Evolutionary conservation across 2,329 filamentous ascomycete genomes (phyloP), one percentile per base, ranked within the genome.

Genomic region (Fusarium armeniacum): DNA sequence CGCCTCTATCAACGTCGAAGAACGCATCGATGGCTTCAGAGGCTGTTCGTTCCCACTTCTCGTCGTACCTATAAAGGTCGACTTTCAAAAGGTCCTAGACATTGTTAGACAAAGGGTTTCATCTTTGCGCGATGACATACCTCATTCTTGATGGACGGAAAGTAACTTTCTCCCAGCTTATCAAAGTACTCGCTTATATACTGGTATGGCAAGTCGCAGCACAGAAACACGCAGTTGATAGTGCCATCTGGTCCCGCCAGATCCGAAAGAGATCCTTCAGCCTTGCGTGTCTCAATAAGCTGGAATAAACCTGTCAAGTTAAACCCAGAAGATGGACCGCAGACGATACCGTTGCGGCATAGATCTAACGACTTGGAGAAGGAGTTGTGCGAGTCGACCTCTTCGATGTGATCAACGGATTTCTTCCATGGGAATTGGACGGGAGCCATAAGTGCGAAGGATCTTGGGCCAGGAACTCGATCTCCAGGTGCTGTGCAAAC

Each of bases 121-220:
- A 18, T 53, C 9, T 11, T n/a, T 46, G 4, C 13, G 2, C 10
- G 0, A 15, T 2, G 8, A 52, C 35, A 6, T 18, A 79, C 80
- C 67, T 85, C 80, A n/a, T 80, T 80, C 24, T 77, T 76, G 35
- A 88, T 86, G 0, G 81, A 75, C 4, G 81, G 83, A 71, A 89
- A 89, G 47, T 84, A 76, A 3, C 79, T 77, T 2, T 79, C 68
- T 3, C 80, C 82, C 13, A 89, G 78, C 69, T 87, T 88, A 28
- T 85, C 80, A 68, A 89, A 90, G 71, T 90, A 90, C 67, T 86
- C 85, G 26, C 83, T 79, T 45, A 90, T 83, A 62, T 90, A 90
- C 72, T 90, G 87, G 67, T 90, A 90, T 0, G 88, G 88, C 28
- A 90, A 67, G 59, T 90, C 88, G 60, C 87, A 89, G 76, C 87